Percentiles rank a stretch among this genome's conserved stretches.
These are phyloP conservation scores for Carex myosuroides DNA, from an alignment of 176 grass and related monocot species.

Conservation along the genomic window DNA sequence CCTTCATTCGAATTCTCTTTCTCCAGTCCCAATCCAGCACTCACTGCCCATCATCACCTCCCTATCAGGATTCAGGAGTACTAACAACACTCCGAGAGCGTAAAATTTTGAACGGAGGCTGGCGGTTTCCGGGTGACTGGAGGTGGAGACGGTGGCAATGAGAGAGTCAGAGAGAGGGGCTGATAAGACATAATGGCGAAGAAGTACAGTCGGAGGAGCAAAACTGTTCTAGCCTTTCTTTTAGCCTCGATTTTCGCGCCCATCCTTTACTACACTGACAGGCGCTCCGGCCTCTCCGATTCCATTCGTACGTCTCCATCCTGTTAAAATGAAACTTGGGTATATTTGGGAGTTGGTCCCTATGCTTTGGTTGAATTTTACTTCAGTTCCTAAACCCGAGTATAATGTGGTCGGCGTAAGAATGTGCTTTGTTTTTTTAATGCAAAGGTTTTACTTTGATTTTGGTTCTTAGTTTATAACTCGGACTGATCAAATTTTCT, in stretches of 20 bases:
- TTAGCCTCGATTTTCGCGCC: constrained; percentile 60
- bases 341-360: constrained; percentile 29
- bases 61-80: neutral
- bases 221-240: constrained; percentile 45
- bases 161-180: neutral
- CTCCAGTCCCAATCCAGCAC: neutral
- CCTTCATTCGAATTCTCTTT: neutral
- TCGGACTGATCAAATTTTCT: neutral
- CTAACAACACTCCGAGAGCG: neutral
- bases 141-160: neutral
- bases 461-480: neutral
- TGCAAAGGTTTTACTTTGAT: constrained; percentile 13
- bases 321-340: too few species aligned
- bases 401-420: constrained; percentile 31
- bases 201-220: constrained; percentile 20
- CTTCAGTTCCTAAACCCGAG: constrained; percentile 6
- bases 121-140: neutral
- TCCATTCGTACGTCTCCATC: constrained; percentile 34
- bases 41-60: neutral
- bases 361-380: neutral
- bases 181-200: constrained; percentile 5
- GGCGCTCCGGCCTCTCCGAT: constrained; percentile 24
- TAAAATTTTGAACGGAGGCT: neutral
- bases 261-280: constrained; percentile 54
- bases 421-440: constrained; percentile 22